Evolutionary conservation across 345 rosid genomes (phyloP).

Genomic region (Acer yangbiense): DNA sequence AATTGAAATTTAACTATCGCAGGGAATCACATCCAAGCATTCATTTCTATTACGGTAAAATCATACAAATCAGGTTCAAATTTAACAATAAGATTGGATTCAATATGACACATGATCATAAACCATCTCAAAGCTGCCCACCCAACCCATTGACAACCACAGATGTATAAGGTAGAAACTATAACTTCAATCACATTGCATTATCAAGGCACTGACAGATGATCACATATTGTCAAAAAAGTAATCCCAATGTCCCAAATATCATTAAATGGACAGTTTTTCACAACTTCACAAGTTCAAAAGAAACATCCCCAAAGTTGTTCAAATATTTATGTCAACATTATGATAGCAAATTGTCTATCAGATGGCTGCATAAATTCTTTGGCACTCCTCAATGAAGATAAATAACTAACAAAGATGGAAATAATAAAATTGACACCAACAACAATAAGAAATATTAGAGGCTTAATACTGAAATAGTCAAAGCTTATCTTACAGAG

Average conservation of each 20-base stretch:
- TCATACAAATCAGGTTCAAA: neutral
- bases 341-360: neutral
- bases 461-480: constrained; percentile 13
- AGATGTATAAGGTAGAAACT: neutral
- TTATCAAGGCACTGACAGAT: neutral
- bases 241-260: neutral
- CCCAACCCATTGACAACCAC: neutral
- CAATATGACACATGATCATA: neutral
- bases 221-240: neutral
- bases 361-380: constrained; percentile 9
- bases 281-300: neutral
- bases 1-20: neutral
- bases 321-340: neutral
- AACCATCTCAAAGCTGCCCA: neutral
- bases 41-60: neutral
- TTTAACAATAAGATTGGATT: neutral
- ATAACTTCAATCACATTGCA: neutral
- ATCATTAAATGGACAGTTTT: too few relatives aligned
- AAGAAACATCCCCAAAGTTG: neutral
- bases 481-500: constrained; percentile 60
- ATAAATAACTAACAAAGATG: constrained; percentile 14
- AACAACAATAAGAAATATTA: constrained; percentile 11
- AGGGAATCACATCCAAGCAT: neutral
- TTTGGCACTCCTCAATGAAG: constrained; percentile 17
- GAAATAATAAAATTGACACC: neutral